phyloP scores from a whole-genome alignment of 371 early-diverging fungal genomes.

The Aphelidium insulamus region DNA sequence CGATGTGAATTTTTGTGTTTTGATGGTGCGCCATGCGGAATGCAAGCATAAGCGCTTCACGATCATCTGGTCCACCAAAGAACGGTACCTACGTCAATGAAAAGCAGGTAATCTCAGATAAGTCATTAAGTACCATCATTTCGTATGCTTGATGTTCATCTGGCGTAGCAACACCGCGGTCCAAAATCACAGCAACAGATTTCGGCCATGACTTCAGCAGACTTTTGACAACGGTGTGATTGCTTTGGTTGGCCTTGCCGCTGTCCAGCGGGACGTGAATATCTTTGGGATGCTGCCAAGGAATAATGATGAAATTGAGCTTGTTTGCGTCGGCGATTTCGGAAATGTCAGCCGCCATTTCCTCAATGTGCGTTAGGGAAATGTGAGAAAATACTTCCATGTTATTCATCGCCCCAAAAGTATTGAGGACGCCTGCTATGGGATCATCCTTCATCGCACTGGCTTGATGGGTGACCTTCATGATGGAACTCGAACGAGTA shows the following conservation, averaged over 20 bases:
- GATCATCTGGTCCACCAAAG: slow-evolving; percentile 37
- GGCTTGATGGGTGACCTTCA: slow-evolving; percentile 33
- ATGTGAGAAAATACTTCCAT: slow-evolving; percentile 18
- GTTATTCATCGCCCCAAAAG: slow-evolving; percentile 38
- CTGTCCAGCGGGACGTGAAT: slow-evolving; percentile 1
- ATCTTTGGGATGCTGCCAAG: slow-evolving; percentile 13
- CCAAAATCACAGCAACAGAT: neutral
- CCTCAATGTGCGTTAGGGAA: slow-evolving; percentile 16
- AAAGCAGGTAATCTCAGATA: no score
- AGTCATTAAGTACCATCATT: neutral
- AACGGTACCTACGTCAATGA: slow-evolving; percentile 16
- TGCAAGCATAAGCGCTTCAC: slow-evolving; percentile 17
- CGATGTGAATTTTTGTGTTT: no score
- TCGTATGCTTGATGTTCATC: slow-evolving; percentile 1
- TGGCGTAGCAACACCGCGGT: slow-evolving; percentile 3
- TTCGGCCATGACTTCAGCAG: neutral
- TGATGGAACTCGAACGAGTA: slow-evolving; percentile 42
- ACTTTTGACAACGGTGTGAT: slow-evolving; percentile 1
- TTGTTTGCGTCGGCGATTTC: slow-evolving; percentile 7
- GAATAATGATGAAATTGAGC: slow-evolving; percentile 17
- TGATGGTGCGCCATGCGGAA: slow-evolving; percentile 10
- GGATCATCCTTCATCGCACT: slow-evolving; percentile 36
- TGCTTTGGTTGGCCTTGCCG: slow-evolving; percentile 2
- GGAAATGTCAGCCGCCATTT: slow-evolving; percentile 17
- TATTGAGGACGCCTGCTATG: slow-evolving; percentile 40